Evolutionary conservation across 1,139 yeast species (phyloP).

Genomic region (Candida anutae): DNA sequence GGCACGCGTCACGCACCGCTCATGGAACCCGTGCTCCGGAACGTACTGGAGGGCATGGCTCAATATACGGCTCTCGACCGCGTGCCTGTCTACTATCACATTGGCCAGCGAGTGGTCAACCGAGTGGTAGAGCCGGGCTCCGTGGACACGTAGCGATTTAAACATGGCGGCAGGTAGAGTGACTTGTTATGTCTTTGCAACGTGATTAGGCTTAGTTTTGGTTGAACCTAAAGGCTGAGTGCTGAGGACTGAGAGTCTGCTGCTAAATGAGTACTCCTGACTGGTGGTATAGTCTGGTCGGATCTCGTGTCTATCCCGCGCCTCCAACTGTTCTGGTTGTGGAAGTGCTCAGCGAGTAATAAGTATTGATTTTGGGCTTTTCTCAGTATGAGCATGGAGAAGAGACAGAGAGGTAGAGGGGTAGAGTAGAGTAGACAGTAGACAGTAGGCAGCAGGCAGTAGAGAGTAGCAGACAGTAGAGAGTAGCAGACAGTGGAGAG

Average conservation of each 20-base stretch:
- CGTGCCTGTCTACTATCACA: slow-evolving; percentile 19
- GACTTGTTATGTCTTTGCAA: too few species aligned
- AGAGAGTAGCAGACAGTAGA: not conserved
- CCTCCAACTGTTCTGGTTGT: too few species aligned
- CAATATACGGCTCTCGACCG: slow-evolving; percentile 28
- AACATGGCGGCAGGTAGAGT: not conserved
- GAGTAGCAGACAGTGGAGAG: not conserved
- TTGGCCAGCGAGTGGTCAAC: slow-evolving; percentile 29
- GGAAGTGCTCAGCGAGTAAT: too few species aligned
- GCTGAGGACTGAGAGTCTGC: too few species aligned
- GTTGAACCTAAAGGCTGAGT: too few species aligned
- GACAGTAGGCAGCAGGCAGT: not conserved
- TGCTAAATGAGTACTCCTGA: too few species aligned
- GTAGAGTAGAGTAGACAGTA: not conserved
- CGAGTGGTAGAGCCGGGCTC: slow-evolving; percentile 22
- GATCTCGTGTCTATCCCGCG: too few species aligned
- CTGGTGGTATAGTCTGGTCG: too few species aligned
- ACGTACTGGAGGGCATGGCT: slow-evolving; percentile 40
- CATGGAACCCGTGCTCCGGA: slow-evolving; percentile 64
- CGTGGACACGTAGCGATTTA: not conserved
- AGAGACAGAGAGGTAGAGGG: not conserved
- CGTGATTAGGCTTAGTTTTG: too few species aligned
- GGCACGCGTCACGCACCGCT: slow-evolving; percentile 53
- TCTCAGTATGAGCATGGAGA: too few species aligned
- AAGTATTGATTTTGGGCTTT: too few species aligned